These are phyloP conservation scores for Candida germanica DNA, from an alignment of 805 yeast genomes.

Conservation along the genomic window DNA sequence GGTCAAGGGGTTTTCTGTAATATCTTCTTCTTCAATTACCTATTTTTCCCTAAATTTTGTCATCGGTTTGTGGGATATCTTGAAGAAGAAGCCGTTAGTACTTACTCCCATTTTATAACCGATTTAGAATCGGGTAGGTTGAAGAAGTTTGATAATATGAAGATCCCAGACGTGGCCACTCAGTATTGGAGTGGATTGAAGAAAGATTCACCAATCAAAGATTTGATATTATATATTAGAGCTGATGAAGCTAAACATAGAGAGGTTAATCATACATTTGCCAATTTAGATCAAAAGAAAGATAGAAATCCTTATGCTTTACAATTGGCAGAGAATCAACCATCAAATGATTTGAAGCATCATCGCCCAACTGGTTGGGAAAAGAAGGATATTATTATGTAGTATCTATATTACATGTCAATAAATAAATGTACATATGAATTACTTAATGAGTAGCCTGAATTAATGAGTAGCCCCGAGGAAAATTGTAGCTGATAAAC, in stretches of 20 bases:
- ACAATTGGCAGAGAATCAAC: constrained; percentile 40
- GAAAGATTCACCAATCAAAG: constrained; percentile 52
- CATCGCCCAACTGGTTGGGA: constrained; percentile 41
- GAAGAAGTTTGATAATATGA: constrained; percentile 43
- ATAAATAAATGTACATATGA: neutral
- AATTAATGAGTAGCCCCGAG: constrained; percentile 21
- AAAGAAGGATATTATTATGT: constrained; percentile 32
- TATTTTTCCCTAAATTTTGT: constrained; percentile 59
- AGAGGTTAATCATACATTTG: constrained; percentile 76
- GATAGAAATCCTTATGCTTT: constrained; percentile 71
- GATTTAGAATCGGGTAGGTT: constrained; percentile 51
- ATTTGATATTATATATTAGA: constrained; percentile 57
- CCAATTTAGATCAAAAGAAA: constrained; percentile 48
- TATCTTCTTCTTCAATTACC: constrained; percentile 57
- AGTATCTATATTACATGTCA: neutral
- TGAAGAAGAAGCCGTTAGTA: constrained; percentile 73
- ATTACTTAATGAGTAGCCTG: neutral
- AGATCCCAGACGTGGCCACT: constrained; percentile 58
- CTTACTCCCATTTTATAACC: constrained; percentile 58
- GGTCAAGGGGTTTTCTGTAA: constrained; percentile 75
- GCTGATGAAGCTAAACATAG: constrained; percentile 81
- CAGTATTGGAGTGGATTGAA: constrained; percentile 59
- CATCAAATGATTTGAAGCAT: constrained; percentile 30
- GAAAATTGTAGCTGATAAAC: constrained; percentile 49
- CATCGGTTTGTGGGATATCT: constrained; percentile 76